Evolutionary conservation across 208 protist genomes (phyloP).

Genomic region (Naegleria fowleri): DNA sequence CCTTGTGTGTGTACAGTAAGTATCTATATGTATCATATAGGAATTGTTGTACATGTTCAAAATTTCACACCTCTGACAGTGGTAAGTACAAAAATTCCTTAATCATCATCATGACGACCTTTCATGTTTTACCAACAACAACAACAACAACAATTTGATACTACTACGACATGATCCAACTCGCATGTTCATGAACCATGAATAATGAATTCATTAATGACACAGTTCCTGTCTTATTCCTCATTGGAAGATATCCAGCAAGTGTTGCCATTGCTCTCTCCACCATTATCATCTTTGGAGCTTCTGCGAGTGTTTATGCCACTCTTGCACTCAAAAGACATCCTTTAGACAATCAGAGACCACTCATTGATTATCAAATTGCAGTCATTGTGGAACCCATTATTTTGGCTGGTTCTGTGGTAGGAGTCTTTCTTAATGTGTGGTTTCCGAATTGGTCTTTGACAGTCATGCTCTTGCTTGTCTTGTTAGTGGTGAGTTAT

Average conservation of each 20-base stretch:
- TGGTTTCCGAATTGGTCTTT: not conserved
- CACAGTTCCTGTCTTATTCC: not conserved
- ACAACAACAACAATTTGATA: no score
- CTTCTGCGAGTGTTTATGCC: not conserved
- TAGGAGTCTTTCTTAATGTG: not conserved
- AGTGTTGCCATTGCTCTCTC: not conserved
- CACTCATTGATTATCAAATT: not conserved
- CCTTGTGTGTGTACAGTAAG: no score
- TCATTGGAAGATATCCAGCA: not conserved
- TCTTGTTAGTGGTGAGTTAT: not conserved
- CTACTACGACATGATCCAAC: no score
- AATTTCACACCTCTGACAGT: no score
- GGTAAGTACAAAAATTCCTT: no score
- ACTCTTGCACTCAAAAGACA: not conserved
- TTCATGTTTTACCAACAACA: no score
- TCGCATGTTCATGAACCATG: no score
- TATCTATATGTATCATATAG: no score
- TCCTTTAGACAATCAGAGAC: not conserved
- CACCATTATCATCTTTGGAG: slow-evolving; percentile 1
- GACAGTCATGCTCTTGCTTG: not conserved
- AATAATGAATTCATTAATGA: no score
- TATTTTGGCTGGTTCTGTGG: not conserved
- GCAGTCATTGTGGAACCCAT: not conserved
- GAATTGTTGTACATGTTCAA: no score
- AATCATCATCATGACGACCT: no score